phyloP scores from a whole-genome alignment of 495 filamentous ascomycete genomes.

The Recurvomyces mirabilis region DNA sequence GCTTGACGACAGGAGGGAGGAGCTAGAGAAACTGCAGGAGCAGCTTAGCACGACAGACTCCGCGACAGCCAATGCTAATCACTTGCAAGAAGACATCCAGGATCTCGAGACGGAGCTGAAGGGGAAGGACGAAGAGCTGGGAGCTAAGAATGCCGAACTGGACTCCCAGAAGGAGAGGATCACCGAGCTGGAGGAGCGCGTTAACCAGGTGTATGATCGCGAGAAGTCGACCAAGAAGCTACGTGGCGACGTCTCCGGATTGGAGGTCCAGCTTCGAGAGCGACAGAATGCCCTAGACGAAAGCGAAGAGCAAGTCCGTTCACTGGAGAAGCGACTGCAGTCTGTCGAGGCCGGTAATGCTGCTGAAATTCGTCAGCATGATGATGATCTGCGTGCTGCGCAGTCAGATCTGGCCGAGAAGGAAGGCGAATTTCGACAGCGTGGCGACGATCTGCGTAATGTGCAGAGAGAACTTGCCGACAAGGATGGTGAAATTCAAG shows the following conservation, averaged over 20 bases:
- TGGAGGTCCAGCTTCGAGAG: conserved; percentile 21
- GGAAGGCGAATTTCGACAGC: conserved; percentile 10
- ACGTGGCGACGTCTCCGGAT: conserved; percentile 16
- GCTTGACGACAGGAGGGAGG: conserved; percentile 46
- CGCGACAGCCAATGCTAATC: conserved; percentile 6
- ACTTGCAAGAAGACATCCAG: conserved; percentile 18
- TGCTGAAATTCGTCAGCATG: conserved; percentile 14
- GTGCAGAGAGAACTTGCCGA: conserved; percentile 17
- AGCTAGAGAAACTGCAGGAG: conserved; percentile 39
- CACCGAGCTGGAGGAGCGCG: conserved; percentile 19
- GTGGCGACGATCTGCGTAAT: conserved; percentile 17
- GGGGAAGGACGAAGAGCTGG: conserved; percentile 23
- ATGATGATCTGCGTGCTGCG: conserved; percentile 15
- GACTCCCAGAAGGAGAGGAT: conserved; percentile 19
- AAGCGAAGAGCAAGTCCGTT: conserved; percentile 22
- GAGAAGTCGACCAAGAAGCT: conserved; percentile 23
- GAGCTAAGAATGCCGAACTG: conserved; percentile 19
- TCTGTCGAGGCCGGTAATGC: conserved; percentile 3
- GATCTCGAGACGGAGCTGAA: conserved; percentile 22
- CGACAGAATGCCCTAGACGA: conserved; percentile 21
- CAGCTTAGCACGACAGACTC: conserved; percentile 39
- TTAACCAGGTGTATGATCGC: conserved; percentile 16
- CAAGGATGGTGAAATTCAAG: conserved; percentile 19
- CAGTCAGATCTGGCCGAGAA: conserved; percentile 9
- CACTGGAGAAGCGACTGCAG: conserved; percentile 18